These are phyloP conservation scores for Chalara sp. DNA, from an alignment of 2,329 filamentous ascomycete genomes.

Conservation along the genomic window DNA sequence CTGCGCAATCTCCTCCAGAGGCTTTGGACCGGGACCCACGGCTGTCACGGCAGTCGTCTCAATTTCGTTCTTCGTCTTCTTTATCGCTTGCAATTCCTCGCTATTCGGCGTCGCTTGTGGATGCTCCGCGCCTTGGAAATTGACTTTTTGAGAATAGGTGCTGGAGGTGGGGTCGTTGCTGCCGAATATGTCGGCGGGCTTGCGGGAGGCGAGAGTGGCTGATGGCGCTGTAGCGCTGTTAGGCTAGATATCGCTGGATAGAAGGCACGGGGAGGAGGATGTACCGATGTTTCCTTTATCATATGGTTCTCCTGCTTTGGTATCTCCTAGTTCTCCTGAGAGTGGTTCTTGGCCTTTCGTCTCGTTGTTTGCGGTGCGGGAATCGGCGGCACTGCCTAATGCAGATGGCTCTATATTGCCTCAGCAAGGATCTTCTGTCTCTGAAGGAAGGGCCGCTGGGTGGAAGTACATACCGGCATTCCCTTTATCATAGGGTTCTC, in stretches of 20 bases:
- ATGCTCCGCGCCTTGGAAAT: not conserved
- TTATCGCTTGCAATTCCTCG: not conserved
- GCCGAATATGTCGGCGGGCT: no score
- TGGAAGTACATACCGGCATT: constrained; percentile 49
- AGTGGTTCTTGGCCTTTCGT: constrained; percentile 40
- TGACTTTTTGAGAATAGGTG: no score
- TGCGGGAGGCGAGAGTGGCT: no score
- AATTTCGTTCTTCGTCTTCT: constrained; percentile 2
- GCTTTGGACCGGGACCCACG: not conserved
- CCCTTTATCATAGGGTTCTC: constrained; percentile 73
- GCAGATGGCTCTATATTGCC: not conserved
- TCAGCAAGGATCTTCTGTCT: not conserved
- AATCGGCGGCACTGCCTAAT: constrained; percentile 3
- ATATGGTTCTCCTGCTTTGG: constrained; percentile 63
- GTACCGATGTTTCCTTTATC: constrained; percentile 68
- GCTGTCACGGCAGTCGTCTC: not conserved
- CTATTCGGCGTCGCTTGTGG: not conserved
- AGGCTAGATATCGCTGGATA: no score
- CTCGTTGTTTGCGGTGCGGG: not conserved
- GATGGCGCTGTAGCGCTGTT: no score
- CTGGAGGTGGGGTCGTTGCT: no score
- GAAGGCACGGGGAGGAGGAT: constrained; percentile 6
- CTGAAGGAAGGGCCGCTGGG: not conserved
- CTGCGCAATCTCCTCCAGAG: constrained; percentile 31
- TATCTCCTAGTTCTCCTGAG: constrained; percentile 62